Conservation (phyloP, 148 eudicot species). For the Heliamphora exappendiculata region DNA sequence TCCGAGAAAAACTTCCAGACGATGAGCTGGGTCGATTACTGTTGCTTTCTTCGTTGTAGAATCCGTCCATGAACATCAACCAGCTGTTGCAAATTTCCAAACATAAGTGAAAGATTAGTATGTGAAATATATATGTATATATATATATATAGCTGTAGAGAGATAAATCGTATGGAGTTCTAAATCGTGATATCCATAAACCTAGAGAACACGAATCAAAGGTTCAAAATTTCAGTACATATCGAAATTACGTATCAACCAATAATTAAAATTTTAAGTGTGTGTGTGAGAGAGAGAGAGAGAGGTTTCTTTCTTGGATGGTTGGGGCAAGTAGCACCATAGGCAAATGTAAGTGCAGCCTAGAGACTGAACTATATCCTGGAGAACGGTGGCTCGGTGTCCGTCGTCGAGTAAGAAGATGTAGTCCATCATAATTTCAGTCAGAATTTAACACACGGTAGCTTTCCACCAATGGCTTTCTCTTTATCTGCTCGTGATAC, state of each 20-base stretch:
- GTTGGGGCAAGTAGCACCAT: slow-evolving; percentile 46
- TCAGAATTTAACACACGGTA: too few species aligned
- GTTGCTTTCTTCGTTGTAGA: slow-evolving; percentile 30
- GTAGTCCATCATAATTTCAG: slow-evolving; percentile 28
- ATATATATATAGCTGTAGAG: too few species aligned
- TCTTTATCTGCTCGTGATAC: not conserved
- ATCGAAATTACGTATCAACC: too few species aligned
- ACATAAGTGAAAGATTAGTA: not conserved
- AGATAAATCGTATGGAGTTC: too few species aligned
- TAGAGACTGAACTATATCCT: slow-evolving; percentile 35
- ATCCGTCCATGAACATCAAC: slow-evolving; percentile 45
- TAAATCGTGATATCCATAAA: too few species aligned
- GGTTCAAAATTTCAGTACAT: not conserved
- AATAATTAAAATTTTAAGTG: not conserved
- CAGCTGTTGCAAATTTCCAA: slow-evolving; percentile 22
- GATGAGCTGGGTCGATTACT: slow-evolving; percentile 36
- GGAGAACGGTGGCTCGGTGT: slow-evolving; percentile 37
- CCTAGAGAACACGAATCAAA: too few species aligned
- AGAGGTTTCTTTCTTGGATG: slow-evolving; percentile 21
- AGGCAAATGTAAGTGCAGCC: slow-evolving; percentile 66
- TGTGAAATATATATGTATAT: too few species aligned
- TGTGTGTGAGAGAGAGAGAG: not conserved
- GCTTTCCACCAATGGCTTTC: too few species aligned
- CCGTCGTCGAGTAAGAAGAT: slow-evolving; percentile 48
- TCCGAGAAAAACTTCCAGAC: slow-evolving; percentile 26